Evolutionary conservation across 345 rosid genomes (phyloP).

Genomic region (Capsella bursapastoris): DNA sequence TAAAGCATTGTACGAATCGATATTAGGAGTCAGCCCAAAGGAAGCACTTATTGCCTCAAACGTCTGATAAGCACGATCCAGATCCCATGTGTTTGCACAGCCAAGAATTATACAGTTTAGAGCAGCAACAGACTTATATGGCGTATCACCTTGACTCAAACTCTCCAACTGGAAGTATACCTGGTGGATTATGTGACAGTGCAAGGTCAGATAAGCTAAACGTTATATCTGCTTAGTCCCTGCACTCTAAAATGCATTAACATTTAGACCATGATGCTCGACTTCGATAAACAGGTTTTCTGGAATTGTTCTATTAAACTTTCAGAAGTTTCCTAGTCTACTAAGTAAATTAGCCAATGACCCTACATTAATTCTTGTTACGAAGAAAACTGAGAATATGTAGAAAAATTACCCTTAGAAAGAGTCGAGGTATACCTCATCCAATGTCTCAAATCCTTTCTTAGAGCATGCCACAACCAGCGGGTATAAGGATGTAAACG

Average conservation of each 20-base stretch:
- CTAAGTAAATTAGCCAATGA: conserved; percentile 1
- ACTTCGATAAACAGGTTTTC: conserved; percentile 15
- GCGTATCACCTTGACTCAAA: conserved; percentile 68
- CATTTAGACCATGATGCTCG: background rate
- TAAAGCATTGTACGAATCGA: conserved; percentile 85
- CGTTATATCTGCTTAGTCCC: conserved; percentile 7
- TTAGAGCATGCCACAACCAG: conserved; percentile 83
- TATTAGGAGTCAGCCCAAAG: conserved; percentile 79
- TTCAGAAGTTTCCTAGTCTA: background rate
- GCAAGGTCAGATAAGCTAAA: conserved; percentile 26
- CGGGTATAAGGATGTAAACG: conserved; percentile 79
- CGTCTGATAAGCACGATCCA: conserved; percentile 96
- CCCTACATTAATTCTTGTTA: background rate
- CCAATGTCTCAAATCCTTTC: conserved; percentile 87
- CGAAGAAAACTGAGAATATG: background rate
- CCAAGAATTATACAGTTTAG: conserved; percentile 90
- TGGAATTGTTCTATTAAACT: background rate
- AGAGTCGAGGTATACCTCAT: conserved; percentile 56
- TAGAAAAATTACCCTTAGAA: background rate
- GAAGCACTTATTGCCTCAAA: conserved; percentile 80
- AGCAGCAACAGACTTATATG: conserved; percentile 93
- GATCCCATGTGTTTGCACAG: conserved; percentile 94
- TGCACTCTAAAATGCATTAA: background rate
- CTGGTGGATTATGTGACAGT: conserved; percentile 48
- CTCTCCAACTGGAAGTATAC: conserved; percentile 91